Conservation (phyloP, 805 yeast species). For the Suhomyces sp. region DNA sequence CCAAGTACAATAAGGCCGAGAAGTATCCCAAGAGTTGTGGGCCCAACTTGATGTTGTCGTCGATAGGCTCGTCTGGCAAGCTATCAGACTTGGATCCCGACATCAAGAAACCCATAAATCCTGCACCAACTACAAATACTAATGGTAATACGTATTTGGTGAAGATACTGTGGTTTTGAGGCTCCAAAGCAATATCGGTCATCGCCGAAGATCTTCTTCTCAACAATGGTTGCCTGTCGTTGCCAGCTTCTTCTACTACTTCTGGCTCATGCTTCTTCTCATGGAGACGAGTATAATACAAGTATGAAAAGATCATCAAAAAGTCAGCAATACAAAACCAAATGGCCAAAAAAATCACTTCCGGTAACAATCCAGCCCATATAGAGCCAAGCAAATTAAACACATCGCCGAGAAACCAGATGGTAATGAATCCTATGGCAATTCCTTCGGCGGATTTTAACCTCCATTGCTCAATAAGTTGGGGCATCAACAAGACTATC, state of each 20-base stretch:
- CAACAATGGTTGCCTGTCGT: slow-evolving; percentile 27
- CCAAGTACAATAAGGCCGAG: slow-evolving; percentile 64
- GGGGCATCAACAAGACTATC: slow-evolving; percentile 75
- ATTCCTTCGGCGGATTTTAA: slow-evolving; percentile 74
- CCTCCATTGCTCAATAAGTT: slow-evolving; percentile 77
- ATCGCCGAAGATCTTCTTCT: slow-evolving; percentile 53
- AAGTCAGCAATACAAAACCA: slow-evolving; percentile 78
- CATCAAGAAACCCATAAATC: slow-evolving; percentile 55
- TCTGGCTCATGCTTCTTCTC: slow-evolving; percentile 32
- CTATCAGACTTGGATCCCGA: slow-evolving; percentile 35
- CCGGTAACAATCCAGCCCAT: slow-evolving; percentile 69
- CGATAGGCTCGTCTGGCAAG: slow-evolving; percentile 14
- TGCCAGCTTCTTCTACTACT: slow-evolving; percentile 3
- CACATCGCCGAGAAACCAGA: slow-evolving; percentile 74
- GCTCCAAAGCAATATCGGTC: slow-evolving; percentile 48
- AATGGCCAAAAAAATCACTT: slow-evolving; percentile 63
- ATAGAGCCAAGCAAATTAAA: slow-evolving; percentile 65
- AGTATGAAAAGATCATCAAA: slow-evolving; percentile 53
- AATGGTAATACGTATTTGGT: slow-evolving; percentile 57
- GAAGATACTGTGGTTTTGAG: slow-evolving; percentile 45
- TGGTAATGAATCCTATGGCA: slow-evolving; percentile 59
- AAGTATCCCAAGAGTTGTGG: slow-evolving; percentile 70
- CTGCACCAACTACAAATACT: slow-evolving; percentile 59
- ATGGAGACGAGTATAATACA: slow-evolving; percentile 52
- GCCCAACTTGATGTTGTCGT: slow-evolving; percentile 38